Percentiles rank a stretch among this genome's conserved stretches.
Conservation (phyloP, 2,329 filamentous ascomycete species). For the Septoria petroselini region DNA sequence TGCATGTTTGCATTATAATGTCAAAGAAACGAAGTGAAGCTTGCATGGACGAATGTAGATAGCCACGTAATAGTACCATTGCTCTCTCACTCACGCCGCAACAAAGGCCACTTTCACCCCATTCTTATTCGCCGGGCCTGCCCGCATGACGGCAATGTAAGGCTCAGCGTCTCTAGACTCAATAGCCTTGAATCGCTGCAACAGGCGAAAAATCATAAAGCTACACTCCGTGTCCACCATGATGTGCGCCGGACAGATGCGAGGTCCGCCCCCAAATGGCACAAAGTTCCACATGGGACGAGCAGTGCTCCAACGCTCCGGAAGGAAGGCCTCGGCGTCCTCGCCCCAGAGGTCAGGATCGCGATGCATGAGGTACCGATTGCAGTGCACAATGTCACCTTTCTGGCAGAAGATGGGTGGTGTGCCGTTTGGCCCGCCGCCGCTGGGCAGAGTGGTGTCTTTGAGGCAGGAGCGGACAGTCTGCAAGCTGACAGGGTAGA, state of each 20-base stretch:
- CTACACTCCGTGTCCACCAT: constrained; percentile 74
- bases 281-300: constrained; percentile 36
- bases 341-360: constrained; percentile 49
- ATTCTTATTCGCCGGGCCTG: no score
- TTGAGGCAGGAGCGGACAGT: no score
- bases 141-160: no score
- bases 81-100: no score
- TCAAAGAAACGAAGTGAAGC: no score
- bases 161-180: constrained; percentile 31
- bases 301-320: constrained; percentile 45
- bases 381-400: constrained; percentile 47
- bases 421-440: constrained; percentile 49
- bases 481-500: no score
- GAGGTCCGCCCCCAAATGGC: constrained; percentile 39
- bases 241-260: constrained; percentile 53
- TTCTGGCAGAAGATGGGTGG: constrained; percentile 51
- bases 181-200: constrained; percentile 63
- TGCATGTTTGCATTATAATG: no score
- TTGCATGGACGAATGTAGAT: no score
- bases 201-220: constrained; percentile 67
- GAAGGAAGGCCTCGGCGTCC: constrained; percentile 50
- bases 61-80: no score
- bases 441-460: constrained; percentile 53
- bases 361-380: constrained; percentile 51
- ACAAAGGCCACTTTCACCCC: no score